A percentile compares a stretch with the other conserved stretches of the same genome.
Evolutionary conservation across 208 protist genomes (phyloP).

Genomic region (Acanthamoeba triangularis): DNA sequence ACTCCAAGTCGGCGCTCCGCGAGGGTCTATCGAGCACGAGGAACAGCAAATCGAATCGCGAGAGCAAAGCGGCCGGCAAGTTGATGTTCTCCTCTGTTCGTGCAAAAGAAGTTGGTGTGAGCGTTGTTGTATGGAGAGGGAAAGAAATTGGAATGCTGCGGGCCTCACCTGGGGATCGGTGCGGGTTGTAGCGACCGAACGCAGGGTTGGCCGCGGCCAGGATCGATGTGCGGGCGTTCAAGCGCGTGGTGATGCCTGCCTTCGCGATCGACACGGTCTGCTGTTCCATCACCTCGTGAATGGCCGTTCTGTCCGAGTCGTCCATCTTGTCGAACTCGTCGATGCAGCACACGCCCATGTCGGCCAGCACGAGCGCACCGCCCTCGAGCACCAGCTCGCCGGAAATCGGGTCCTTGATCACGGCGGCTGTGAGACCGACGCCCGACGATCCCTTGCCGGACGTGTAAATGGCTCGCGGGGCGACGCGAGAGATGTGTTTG

Average conservation of each 20-base stretch:
- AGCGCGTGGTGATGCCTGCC: conserved; percentile 99
- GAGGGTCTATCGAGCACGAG: conserved; percentile 92
- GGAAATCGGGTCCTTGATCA: conserved; percentile 91
- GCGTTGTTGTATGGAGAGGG: background rate
- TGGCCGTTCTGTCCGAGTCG: conserved; percentile 93
- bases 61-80: conserved; percentile 98
- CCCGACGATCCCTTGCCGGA: conserved; percentile 92
- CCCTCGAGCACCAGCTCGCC: conserved; percentile 94
- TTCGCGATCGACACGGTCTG: conserved; percentile 99
- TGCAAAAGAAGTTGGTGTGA: background rate
- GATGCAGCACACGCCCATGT: conserved; percentile 99
- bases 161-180: conserved; percentile 24
- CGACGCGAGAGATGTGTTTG: conserved; percentile 86
- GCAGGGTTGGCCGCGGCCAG: conserved; percentile 99
- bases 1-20: conserved; percentile 93
- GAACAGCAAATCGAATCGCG: conserved; percentile 97
- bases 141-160: background rate
- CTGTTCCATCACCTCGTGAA: conserved; percentile 99
- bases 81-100: conserved; percentile 98
- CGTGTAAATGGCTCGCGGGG: conserved; percentile 53
- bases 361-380: conserved; percentile 99
- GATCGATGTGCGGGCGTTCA: conserved; percentile 98
- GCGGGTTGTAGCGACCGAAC: conserved; percentile 97
- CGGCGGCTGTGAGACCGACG: conserved; percentile 95
- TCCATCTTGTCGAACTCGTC: conserved; percentile 99